These are phyloP conservation scores for Kuraishia borneana DNA, from an alignment of 805 yeast genomes.

Conservation along the genomic window DNA sequence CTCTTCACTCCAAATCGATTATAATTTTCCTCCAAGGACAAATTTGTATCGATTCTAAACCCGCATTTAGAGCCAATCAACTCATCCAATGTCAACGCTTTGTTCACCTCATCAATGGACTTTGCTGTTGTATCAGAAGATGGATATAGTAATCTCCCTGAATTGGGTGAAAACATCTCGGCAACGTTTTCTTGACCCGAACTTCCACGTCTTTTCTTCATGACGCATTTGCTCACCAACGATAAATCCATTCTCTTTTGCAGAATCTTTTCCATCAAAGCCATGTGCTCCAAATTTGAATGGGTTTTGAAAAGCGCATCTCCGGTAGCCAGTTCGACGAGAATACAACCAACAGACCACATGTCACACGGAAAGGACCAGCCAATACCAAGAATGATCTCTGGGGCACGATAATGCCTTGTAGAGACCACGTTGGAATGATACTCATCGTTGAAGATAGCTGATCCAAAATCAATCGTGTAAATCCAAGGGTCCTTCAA, in stretches of 20 bases:
- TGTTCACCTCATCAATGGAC: conserved; percentile 24
- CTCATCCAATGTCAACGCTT: conserved; percentile 14
- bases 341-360: conserved; percentile 94
- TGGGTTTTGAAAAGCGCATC: conserved; percentile 92
- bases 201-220: conserved; percentile 6
- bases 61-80: conserved; percentile 20
- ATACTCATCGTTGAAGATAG: conserved; percentile 87
- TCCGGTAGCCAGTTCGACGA: conserved; percentile 87
- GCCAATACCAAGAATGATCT: conserved; percentile 85
- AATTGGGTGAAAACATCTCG: conserved; percentile 17
- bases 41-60: conserved; percentile 11
- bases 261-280: conserved; percentile 81
- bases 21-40: conserved; percentile 13
- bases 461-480: conserved; percentile 95
- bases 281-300: conserved; percentile 88
- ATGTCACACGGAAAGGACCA: conserved; percentile 97
- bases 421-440: conserved; percentile 91
- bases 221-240: conserved; percentile 20
- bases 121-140: conserved; percentile 20
- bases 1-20: conserved; percentile 10
- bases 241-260: conserved; percentile 37
- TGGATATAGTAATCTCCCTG: conserved; percentile 23
- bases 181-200: conserved; percentile 12
- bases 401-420: conserved; percentile 95
- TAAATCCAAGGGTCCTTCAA: conserved; percentile 74